Evolutionary conservation across 2,329 filamentous ascomycete species (phyloP), one percentile per base, ranked within the genome.

Genomic region (Calonectria henricotiae): DNA sequence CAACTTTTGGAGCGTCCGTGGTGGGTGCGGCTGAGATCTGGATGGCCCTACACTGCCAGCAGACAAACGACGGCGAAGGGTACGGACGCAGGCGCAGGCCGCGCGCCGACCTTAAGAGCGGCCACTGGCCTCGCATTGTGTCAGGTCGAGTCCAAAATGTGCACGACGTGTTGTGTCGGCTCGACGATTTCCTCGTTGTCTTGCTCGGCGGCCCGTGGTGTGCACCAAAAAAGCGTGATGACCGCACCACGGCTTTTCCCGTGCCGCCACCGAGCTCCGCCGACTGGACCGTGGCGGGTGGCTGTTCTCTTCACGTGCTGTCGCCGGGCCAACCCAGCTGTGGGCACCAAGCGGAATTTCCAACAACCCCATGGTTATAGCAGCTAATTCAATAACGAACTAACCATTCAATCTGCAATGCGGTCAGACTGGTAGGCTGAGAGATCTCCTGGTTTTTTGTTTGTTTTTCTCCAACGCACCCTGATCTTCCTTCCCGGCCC

Each of bases 1-100:
- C 83, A 51, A 85, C 80, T 62, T 81, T 82, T 64, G 88, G 85
- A 60, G 87, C 84, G 72, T 90, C 87, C 41, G 86, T 89, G 67
- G 87, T 89, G 39, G 90, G 89, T 66, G 88, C 84, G 62, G 90
- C 85, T 80, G 87, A 90, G 83, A 92, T 90, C 78, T 91, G 90
- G 58, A 92, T 89, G 62, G 83, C 80, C 79, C 90, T 85, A 81
- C 89, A 90, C 82, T 89, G 88, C 60, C 83, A 82, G 78, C 87
- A 90, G 58, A 88, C 80, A 70, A 85, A 87, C 13, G 78, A 76
- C 43, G 79, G 68, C 27, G 74, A 68, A 37, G 61, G 77, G 68
- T 72, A 74, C 63, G 73, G 67, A 68, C 80, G 78, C 68, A 76
- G 70, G 65, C 80, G 76, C 62, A 80, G 66, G 71, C 79, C 74